Conservation (phyloP, 1,284 basidiomycete genomes). For the Naganishia sp. region DNA sequence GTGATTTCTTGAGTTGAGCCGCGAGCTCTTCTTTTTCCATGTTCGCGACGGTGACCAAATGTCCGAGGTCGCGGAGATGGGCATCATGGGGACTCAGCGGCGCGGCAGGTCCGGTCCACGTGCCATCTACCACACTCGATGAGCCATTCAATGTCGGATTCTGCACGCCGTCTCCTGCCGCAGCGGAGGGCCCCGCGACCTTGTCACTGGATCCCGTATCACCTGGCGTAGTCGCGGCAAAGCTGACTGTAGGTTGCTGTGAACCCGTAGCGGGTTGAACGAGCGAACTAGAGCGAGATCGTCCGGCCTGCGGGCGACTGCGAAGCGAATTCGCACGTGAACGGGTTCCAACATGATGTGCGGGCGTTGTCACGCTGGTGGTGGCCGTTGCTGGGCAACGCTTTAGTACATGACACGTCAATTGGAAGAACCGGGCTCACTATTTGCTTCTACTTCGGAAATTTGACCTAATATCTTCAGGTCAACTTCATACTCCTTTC, state of each 20-base stretch:
- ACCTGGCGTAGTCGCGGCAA: background rate
- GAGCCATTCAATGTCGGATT: slow-evolving; percentile 20
- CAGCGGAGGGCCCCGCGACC: background rate
- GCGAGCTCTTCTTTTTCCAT: slow-evolving; percentile 50
- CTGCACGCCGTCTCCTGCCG: too few species aligned
- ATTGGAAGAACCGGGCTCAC: background rate
- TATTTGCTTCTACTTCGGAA: slow-evolving; percentile 7
- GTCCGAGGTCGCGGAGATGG: slow-evolving; percentile 48
- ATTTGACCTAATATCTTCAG: slow-evolving; percentile 47
- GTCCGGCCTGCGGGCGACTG: slow-evolving; percentile 43
- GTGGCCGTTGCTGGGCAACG: slow-evolving; percentile 7
- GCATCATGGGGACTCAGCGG: slow-evolving; percentile 40
- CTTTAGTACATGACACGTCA: background rate
- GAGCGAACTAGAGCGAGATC: slow-evolving; percentile 52
- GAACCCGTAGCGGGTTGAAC: slow-evolving; percentile 28
- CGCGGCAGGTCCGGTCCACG: slow-evolving; percentile 12
- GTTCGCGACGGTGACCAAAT: slow-evolving; percentile 47
- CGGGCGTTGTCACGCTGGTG: slow-evolving; percentile 28
- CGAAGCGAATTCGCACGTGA: slow-evolving; percentile 52
- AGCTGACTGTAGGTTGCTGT: background rate
- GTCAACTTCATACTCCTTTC: slow-evolving; percentile 54
- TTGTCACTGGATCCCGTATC: background rate
- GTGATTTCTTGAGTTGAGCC: slow-evolving; percentile 51
- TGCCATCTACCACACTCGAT: slow-evolving; percentile 16
- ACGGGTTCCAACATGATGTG: slow-evolving; percentile 42